These are phyloP conservation scores for Syzygium grande DNA, from an alignment of 345 rosid species.

Conservation along the genomic window DNA sequence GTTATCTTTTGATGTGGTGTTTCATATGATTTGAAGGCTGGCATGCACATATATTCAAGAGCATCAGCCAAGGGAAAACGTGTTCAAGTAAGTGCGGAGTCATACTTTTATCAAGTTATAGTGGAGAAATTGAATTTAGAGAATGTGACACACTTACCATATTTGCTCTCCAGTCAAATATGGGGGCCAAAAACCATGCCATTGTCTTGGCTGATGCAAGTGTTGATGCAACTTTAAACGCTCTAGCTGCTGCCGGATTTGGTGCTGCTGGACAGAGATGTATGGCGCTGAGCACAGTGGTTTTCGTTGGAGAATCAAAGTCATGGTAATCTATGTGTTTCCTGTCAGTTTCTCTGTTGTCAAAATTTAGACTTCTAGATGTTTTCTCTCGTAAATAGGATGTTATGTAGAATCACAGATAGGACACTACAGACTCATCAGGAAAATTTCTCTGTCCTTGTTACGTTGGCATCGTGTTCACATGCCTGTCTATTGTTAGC, in stretches of 20 bases:
- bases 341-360: background rate
- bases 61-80: slow-evolving; percentile 95
- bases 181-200: slow-evolving; percentile 98
- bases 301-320: slow-evolving; percentile 73
- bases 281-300: slow-evolving; percentile 94
- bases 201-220: slow-evolving; percentile 83
- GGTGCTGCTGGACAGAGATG: slow-evolving; percentile 99
- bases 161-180: slow-evolving; percentile 58
- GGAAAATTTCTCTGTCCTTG: background rate
- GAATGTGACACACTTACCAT: background rate
- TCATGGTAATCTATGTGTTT: slow-evolving; percentile 47
- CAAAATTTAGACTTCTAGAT: background rate
- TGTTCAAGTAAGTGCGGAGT: slow-evolving; percentile 54
- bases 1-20: background rate
- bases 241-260: slow-evolving; percentile 92
- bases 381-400: background rate
- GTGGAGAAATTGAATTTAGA: background rate
- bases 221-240: slow-evolving; percentile 69
- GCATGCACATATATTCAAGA: slow-evolving; percentile 91
- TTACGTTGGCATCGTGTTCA: background rate
- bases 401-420: background rate
- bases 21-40: slow-evolving; percentile 45
- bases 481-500: background rate
- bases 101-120: background rate
- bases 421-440: background rate